A percentile compares a stretch with the other conserved stretches of the same genome.
Evolutionary conservation across 768 basidiomycete genomes (phyloP).

Genomic region (Hygrocybe coccinea): DNA sequence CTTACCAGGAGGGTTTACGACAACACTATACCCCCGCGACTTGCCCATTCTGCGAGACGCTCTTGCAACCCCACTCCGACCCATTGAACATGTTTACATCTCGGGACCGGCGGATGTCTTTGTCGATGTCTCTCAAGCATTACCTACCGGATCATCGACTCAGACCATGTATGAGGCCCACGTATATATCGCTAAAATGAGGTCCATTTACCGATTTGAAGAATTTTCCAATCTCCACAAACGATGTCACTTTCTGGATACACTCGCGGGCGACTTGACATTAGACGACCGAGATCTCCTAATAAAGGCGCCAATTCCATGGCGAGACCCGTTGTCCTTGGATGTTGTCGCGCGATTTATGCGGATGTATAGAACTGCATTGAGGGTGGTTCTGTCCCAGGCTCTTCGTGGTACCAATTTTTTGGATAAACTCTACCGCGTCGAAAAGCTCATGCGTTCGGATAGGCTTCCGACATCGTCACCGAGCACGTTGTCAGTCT

Average conservation of each 20-base stretch:
- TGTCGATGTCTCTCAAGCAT: constrained; percentile 24
- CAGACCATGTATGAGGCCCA: constrained; percentile 46
- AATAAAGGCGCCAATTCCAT: constrained; percentile 50
- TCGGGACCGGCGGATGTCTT: constrained; percentile 19
- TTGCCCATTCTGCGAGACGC: constrained; percentile 55
- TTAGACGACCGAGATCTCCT: constrained; percentile 42
- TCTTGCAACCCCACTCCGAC: constrained; percentile 45
- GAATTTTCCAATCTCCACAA: not conserved
- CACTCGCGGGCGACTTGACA: constrained; percentile 32
- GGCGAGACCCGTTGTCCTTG: constrained; percentile 38
- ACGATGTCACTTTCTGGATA: constrained; percentile 44
- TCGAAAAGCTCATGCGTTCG: constrained; percentile 5
- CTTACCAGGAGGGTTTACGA: constrained; percentile 60
- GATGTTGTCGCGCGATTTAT: constrained; percentile 39
- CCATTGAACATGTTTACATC: constrained; percentile 52
- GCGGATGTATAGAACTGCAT: constrained; percentile 34
- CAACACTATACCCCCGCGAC: constrained; percentile 62
- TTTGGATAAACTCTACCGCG: constrained; percentile 30
- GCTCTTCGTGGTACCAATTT: constrained; percentile 36
- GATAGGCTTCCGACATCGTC: constrained; percentile 4
- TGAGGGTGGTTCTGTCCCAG: constrained; percentile 40
- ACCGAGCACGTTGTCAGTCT: constrained; percentile 20
- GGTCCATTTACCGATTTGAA: constrained; percentile 39
- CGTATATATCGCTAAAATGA: constrained; percentile 43
- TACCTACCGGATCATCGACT: constrained; percentile 42